These are phyloP conservation scores for Trypanosoma vivax DNA, from an alignment of 208 protist species.

Conservation along the genomic window DNA sequence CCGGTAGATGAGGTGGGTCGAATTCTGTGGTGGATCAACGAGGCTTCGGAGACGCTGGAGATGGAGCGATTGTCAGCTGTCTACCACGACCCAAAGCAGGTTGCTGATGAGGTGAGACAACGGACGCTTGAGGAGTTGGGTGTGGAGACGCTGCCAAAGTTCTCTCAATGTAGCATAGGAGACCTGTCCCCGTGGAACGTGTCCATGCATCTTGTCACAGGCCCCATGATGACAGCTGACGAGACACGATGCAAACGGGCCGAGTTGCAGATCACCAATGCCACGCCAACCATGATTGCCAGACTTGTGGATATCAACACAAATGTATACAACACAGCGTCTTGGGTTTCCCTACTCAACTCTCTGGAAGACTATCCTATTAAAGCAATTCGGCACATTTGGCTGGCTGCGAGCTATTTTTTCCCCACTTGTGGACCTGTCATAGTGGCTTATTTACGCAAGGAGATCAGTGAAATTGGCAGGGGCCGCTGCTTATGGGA, in stretches of 20 bases:
- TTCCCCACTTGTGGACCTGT: constrained; percentile 65
- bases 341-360: constrained; percentile 63
- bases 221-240: constrained; percentile 21
- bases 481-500: constrained; percentile 32
- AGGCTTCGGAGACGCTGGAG: constrained; percentile 49
- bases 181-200: constrained; percentile 77
- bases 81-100: constrained; percentile 25
- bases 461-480: constrained; percentile 47
- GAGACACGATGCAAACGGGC: constrained; percentile 20
- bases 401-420: constrained; percentile 57
- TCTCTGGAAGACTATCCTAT: constrained; percentile 61
- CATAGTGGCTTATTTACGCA: constrained; percentile 39
- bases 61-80: constrained; percentile 54
- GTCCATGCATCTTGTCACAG: constrained; percentile 38
- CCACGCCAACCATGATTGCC: constrained; percentile 38
- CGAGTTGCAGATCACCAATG: constrained; percentile 44
- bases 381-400: constrained; percentile 50
- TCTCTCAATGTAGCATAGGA: constrained; percentile 36
- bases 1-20: constrained; percentile 22
- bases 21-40: constrained; percentile 55
- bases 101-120: constrained; percentile 7
- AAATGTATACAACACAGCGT: constrained; percentile 48
- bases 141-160: constrained; percentile 30
- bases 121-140: constrained; percentile 36
- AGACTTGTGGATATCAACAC: constrained; percentile 40